Evolutionary conservation across 164 flowering plant species (phyloP), one percentile per base, ranked within the genome.

Genomic region (Saururus chinensis): DNA sequence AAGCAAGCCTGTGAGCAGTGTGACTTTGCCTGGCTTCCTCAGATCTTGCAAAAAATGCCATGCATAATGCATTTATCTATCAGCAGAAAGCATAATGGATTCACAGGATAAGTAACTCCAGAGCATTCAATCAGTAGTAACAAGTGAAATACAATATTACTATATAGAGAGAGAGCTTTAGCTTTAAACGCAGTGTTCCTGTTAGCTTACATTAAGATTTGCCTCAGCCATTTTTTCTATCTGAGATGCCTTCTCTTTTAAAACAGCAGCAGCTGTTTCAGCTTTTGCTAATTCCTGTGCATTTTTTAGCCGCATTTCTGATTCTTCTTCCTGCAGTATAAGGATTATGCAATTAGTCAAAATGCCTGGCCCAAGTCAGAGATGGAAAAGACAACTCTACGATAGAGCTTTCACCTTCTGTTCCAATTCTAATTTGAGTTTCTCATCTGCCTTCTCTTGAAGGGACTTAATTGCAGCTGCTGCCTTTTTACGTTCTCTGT

Each of bases 171-270:
- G 25, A 5, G 35, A 40, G 48, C 7, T 26, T 9, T n/a, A 35
- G 37, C 55, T 14, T 37, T 58, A 17, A 35, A 26, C 12, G 19
- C 16, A 37, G 26, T 30, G 37, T 30, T 30, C 37, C 4, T 2
- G 37, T 30, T 30, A 30, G 37, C 81, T 67, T 82, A 95, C 99
- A 83, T 91, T 69, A 65, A 89, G 85, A 76, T 91, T 78, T 67
- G 97, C 99, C 73, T 95, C 99, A 1, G 85, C 86, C 84, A 91
- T 82, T 75, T 84, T 87, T 72, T 88, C 93, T 73, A 95, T 84
- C 68, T 89, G 97, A 52, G 92, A 76, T 56, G 96, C 86, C 74
- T 95, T 95, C 80, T 95, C 97, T 62, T 72, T 82, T 61, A 88
- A 92, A 74, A 95, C 78, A 60, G 90, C 83, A 52, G 97, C 91